These are phyloP conservation scores for Arthromyces matolae DNA, from an alignment of 768 basidiomycete species.

Conservation along the genomic window DNA sequence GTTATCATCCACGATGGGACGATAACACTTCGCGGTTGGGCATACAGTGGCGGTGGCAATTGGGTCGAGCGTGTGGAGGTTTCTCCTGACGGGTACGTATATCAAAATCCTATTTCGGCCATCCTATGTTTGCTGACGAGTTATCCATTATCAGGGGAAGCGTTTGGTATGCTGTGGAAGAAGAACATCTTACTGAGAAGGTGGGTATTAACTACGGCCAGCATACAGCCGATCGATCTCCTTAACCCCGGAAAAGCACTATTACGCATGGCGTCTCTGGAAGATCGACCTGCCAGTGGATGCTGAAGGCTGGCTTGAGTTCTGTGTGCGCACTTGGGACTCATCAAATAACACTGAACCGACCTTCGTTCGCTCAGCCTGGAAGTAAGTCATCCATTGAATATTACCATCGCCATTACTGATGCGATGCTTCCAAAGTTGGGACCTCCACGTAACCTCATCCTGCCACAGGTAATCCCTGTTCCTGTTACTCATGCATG, in stretches of 20 bases:
- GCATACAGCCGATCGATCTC: not conserved
- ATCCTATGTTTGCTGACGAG: not conserved
- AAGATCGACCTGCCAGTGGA: slow-evolving; percentile 47
- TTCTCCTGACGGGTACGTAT: slow-evolving; percentile 41
- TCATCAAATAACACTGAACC: slow-evolving; percentile 57
- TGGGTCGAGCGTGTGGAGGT: slow-evolving; percentile 58
- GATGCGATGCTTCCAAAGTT: slow-evolving; percentile 25
- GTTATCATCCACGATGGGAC: slow-evolving; percentile 46
- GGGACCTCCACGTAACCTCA: slow-evolving; percentile 52
- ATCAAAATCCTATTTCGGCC: not conserved
- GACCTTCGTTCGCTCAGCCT: slow-evolving; percentile 49
- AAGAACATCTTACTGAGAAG: slow-evolving; percentile 47
- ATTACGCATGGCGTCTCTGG: slow-evolving; percentile 54
- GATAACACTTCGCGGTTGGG: slow-evolving; percentile 41
- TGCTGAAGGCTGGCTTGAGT: slow-evolving; percentile 55
- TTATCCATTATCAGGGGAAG: slow-evolving; percentile 32
- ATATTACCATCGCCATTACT: not conserved
- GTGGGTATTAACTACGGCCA: slow-evolving; percentile 16
- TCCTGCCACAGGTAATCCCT: slow-evolving; percentile 41
- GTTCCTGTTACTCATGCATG: too few species aligned
- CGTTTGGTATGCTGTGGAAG: slow-evolving; percentile 46
- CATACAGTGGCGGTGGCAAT: slow-evolving; percentile 45
- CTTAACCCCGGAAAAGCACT: slow-evolving; percentile 31
- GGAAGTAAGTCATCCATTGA: slow-evolving; percentile 40
- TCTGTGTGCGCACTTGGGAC: slow-evolving; percentile 54